A percentile compares a stretch with the other conserved stretches of the same genome.
Conservation (phyloP, 371 early-diverging fungal genomes). For the Rhizopus microsporus region DNA sequence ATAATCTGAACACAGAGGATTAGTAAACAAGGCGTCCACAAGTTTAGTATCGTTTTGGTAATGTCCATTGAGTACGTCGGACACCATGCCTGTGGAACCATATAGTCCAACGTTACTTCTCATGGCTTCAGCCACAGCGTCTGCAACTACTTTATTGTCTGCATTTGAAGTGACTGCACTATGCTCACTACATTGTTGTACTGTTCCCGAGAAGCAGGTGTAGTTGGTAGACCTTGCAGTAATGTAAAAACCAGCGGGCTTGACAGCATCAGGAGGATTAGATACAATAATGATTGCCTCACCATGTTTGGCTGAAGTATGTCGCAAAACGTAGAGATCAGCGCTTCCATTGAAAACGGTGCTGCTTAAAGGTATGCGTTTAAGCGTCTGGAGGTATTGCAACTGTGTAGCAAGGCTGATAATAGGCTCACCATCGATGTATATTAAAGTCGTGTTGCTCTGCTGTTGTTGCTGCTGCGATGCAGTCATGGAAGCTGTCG, state of each 20-base stretch:
- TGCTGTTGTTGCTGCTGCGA: background rate
- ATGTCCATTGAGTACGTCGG: slow-evolving; percentile 9
- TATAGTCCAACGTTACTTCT: slow-evolving; percentile 9
- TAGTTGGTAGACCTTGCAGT: slow-evolving; percentile 10
- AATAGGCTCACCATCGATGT: background rate
- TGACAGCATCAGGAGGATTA: background rate
- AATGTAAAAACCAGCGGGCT: slow-evolving; percentile 11
- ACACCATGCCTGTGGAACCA: slow-evolving; percentile 3
- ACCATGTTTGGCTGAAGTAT: slow-evolving; percentile 4
- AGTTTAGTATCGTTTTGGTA: slow-evolving; percentile 1
- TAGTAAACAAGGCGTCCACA: slow-evolving; percentile 12
- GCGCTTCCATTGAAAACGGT: background rate
- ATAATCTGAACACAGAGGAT: slow-evolving; percentile 11
- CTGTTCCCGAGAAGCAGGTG: slow-evolving; percentile 5
- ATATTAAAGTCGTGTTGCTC: background rate
- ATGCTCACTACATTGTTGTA: background rate
- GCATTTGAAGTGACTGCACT: background rate
- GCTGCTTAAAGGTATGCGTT: background rate
- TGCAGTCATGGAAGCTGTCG: background rate
- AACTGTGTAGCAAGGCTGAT: background rate
- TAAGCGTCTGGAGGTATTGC: background rate
- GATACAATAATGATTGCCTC: slow-evolving; percentile 11
- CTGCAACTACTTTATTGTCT: slow-evolving; percentile 15
- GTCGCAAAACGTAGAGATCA: slow-evolving; percentile 3
- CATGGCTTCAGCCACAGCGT: slow-evolving; percentile 13